A percentile compares a stretch with the other conserved stretches of the same genome.
Conservation (phyloP, 192 early-diverging fungal genomes). For the Gigaspora rosea region DNA sequence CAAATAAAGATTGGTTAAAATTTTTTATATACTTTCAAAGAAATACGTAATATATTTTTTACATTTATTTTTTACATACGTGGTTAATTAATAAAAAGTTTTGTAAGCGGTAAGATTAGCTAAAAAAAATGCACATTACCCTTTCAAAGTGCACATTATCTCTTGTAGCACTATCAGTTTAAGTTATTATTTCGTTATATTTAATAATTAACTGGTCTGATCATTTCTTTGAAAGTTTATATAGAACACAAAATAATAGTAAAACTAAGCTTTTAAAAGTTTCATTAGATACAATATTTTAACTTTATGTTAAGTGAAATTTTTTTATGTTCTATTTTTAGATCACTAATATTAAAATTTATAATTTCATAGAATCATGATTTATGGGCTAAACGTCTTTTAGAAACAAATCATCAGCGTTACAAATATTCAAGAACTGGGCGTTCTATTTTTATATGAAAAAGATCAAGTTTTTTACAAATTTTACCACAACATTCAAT, state of each 20-base stretch:
- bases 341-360: not conserved
- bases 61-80: too few species aligned
- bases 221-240: not conserved
- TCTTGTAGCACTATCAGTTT: not conserved
- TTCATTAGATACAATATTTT: not conserved
- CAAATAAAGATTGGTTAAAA: too few species aligned
- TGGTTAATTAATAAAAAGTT: not conserved
- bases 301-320: too few species aligned
- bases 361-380: not conserved
- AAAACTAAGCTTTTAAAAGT: not conserved
- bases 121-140: not conserved
- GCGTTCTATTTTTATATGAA: not conserved
- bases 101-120: not conserved
- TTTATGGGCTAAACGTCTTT: not conserved
- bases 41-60: too few species aligned
- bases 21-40: too few species aligned
- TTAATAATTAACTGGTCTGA: not conserved
- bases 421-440: not conserved
- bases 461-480: too few species aligned
- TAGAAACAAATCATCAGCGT: not conserved
- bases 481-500: too few species aligned
- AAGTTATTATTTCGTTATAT: not conserved
- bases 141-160: constrained; percentile 9
- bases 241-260: not conserved
- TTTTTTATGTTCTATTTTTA: not conserved